Base-by-base conservation (phyloP, 768 basidiomycete species). In the Hygrophorus russula region DNA sequence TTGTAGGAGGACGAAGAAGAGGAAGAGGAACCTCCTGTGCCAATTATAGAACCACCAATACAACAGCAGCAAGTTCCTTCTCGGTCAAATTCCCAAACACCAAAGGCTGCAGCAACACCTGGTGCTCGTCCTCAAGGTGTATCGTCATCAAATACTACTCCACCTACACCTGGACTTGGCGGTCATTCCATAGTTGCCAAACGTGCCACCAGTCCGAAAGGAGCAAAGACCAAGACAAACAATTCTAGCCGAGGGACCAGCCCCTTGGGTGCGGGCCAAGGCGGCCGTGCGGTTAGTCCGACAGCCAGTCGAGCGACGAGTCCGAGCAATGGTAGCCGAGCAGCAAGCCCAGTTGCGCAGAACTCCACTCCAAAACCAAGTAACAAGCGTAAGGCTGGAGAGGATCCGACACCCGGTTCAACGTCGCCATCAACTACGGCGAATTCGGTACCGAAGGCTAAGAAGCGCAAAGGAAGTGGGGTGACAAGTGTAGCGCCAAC, bases 141-240 rank as follows among this genome's bases (percentile, higher is more conserved):
- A n/a, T n/a, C n/a, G n/a, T n/a, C 53, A 17, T 49, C 66, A 7
- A 47, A 45, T 4, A 50, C 63, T 10, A 66, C 80, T 7, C 64
- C 63, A 8, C 62, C 72, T 33, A 62, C 70, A 3, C 64, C 77
- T 6, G 67, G 69, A 20, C 68, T 80, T 50, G 79, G 82, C 30
- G 87, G 86, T 0, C 84, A 88, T 60, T 85, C 81, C 2, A 55
- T 85, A 17, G 75, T 92, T 12, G 88, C 88, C 2, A 83, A 82
- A 61, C 78, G 88, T 13, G 88, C 88, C 3, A 89, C 86, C 1
- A 88, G 85, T 48, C 88, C 87, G 3, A 86, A 84, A 53, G 66
- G 61, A 8, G 74, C 76, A 2, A 85, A 82, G 56, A 63, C 64
- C 7, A 81, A 76, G 51, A 49, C 70, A 9, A 56, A 60, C 36